Evolutionary conservation across 2,329 filamentous ascomycete genomes (phyloP), one percentile per base, ranked within the genome.

Genomic region (Chrysoporthe cubensis): DNA sequence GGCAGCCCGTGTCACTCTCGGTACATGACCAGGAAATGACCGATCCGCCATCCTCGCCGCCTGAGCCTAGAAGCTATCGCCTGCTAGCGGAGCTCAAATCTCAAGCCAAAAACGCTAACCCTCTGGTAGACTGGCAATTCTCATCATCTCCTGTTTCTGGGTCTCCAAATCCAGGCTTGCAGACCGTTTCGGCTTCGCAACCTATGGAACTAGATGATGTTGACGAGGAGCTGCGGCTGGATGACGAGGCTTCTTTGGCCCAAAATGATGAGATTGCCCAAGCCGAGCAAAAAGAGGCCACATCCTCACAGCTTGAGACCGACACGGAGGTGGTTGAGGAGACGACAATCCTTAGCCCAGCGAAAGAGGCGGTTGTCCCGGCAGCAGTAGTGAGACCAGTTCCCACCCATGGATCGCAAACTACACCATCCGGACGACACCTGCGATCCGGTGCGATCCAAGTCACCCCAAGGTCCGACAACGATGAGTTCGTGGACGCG

Each of bases 11-110:
- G n/a, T 75, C 79, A 2, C 77, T 88, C 50, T 78, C 82, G 1
- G 77, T 80, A n/a, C 77, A 80, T 40, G 81, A 84, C 52, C 77
- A 78, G 21, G 83, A 82, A 60, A 79, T 83, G 74, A 82, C 81
- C 2, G 86, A 87, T 62, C 81, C 84, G 4, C 84, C 86, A 11
- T 89, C 87, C 6, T 89, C 87, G 0, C 87, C 87, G 5, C 86
- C 85, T 1, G 81, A 86, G 66, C 82, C 84, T 0, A 82, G 85
- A 62, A 81, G 82, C 9, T 87, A 85, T 66, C 82, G 84, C 14
- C 78, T 87, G 5, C 74, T 84, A 6, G 80, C 82, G 1, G 84
- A 87, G 71, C 85, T 88, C 67, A 80, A 81, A 65, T 82, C 84
- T 44, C 80, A 82, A 46, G 84, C 84, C 26, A 81, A 76, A 44